Evolutionary conservation across 306 rosid genomes (phyloP).

Genomic region (Elaeagnus macrophylla): DNA sequence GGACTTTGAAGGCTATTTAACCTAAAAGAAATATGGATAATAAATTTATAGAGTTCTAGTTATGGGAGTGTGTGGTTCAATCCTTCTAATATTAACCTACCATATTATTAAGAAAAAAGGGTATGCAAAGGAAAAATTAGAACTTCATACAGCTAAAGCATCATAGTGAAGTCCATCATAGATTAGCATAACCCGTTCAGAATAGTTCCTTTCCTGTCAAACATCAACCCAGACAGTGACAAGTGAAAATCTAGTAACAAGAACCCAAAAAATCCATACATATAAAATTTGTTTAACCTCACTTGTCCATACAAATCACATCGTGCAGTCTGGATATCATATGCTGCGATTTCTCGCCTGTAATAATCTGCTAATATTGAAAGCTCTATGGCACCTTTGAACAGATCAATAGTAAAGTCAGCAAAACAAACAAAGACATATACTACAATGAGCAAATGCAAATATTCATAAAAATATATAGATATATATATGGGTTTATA

Average conservation of each 20-base stretch:
- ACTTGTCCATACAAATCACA: conserved; percentile 99
- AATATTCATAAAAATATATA: background rate
- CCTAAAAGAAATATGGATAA: too few relatives aligned
- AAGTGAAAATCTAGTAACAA: conserved; percentile 17
- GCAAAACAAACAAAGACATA: conserved; percentile 8
- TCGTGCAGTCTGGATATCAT: conserved; percentile 85
- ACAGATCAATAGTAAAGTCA: conserved; percentile 19
- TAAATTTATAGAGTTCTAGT: too few relatives aligned
- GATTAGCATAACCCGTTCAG: conserved; percentile 77
- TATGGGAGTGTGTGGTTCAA: too few relatives aligned
- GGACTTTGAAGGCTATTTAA: too few relatives aligned
- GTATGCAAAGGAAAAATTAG: background rate
- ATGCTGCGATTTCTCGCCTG: conserved; percentile 88
- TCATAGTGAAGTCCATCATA: conserved; percentile 96
- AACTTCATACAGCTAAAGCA: conserved; percentile 71
- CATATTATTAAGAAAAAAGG: background rate
- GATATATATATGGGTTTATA: background rate
- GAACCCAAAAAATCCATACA: conserved; percentile 17
- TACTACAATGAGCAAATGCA: background rate
- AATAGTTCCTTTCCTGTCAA: conserved; percentile 60
- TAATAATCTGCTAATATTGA: conserved; percentile 79
- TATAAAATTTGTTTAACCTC: conserved; percentile 19
- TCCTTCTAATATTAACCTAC: background rate
- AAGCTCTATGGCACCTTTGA: conserved; percentile 88
- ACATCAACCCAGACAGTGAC: conserved; percentile 6